Conservation (phyloP, 1,284 basidiomycete genomes). For the Cutaneotrichosporon arboriforme region DNA sequence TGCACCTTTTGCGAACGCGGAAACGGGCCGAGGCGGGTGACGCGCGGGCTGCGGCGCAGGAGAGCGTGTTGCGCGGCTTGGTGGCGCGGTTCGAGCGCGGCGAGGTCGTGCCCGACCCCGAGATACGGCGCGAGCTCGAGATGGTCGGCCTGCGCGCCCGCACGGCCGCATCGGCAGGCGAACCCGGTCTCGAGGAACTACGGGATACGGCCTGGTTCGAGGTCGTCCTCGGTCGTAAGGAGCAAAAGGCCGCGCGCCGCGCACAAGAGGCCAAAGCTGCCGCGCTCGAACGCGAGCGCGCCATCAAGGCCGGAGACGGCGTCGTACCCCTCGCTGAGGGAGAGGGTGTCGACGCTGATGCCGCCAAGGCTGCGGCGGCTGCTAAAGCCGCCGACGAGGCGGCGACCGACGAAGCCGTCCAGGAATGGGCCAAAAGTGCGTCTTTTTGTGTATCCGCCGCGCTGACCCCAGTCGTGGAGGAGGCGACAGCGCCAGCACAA, state of each 20-base stretch:
- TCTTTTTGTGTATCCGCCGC: not conserved
- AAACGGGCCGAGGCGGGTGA: slow-evolving; percentile 28
- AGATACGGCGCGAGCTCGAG: slow-evolving; percentile 44
- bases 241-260: slow-evolving; percentile 20
- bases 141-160: slow-evolving; percentile 45
- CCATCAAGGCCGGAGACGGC: not conserved
- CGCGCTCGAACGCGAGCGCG: not conserved
- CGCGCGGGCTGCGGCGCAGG: slow-evolving; percentile 30
- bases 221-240: slow-evolving; percentile 34
- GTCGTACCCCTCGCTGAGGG: not conserved
- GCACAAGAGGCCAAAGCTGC: not conserved
- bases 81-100: slow-evolving; percentile 21
- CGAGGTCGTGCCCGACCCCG: slow-evolving; percentile 26
- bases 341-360: too few species aligned
- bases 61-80: slow-evolving; percentile 34
- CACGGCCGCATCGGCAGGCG: slow-evolving; percentile 10
- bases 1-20: slow-evolving; percentile 36
- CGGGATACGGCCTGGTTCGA: slow-evolving; percentile 39
- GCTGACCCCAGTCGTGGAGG: slow-evolving; percentile 10
- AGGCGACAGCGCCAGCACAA: slow-evolving; percentile 1
- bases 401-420: not conserved
- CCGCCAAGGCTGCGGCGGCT: not conserved
- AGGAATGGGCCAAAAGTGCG: not conserved
- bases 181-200: slow-evolving; percentile 23
- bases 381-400: not conserved